These are phyloP conservation scores for Mimosa bimucronata DNA, from an alignment of 306 rosid genomes.

Conservation along the genomic window DNA sequence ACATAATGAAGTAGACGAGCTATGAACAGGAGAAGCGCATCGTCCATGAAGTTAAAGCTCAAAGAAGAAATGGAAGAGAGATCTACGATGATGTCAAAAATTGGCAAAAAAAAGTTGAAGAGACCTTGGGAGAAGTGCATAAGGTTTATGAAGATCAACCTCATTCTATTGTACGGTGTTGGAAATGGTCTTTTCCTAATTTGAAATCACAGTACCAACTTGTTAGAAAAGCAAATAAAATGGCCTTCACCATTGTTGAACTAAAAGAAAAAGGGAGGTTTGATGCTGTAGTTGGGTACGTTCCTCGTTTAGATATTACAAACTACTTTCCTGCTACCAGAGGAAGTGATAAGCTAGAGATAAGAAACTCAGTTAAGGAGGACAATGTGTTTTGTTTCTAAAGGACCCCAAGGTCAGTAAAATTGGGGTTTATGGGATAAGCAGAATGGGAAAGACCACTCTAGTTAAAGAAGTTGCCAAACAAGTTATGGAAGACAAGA, in stretches of 20 bases:
- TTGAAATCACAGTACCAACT: constrained; percentile 17
- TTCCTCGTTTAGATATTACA: not conserved
- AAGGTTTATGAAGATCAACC: not conserved
- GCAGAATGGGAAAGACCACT: not conserved
- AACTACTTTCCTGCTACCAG: too few species aligned
- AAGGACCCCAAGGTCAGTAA: not conserved
- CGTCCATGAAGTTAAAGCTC: not conserved
- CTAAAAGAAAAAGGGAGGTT: not conserved
- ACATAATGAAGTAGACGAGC: not conserved
- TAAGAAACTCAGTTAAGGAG: not conserved
- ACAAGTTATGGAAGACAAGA: not conserved
- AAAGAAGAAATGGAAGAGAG: not conserved
- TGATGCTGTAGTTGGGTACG: not conserved
- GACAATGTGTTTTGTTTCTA: too few species aligned
- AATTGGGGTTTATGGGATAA: not conserved
- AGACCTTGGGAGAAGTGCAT: not conserved
- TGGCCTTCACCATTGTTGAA: not conserved
- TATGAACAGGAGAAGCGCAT: not conserved
- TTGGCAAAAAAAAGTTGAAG: constrained; percentile 11
- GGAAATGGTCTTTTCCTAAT: constrained; percentile 16
- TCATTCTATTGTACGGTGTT: not conserved
- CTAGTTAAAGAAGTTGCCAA: not conserved
- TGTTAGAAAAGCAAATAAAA: constrained; percentile 30
- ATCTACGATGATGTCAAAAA: not conserved
- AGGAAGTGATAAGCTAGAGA: not conserved